Evolutionary conservation across 495 filamentous ascomycete genomes (phyloP).

Genomic region (Neurospora sp.): DNA sequence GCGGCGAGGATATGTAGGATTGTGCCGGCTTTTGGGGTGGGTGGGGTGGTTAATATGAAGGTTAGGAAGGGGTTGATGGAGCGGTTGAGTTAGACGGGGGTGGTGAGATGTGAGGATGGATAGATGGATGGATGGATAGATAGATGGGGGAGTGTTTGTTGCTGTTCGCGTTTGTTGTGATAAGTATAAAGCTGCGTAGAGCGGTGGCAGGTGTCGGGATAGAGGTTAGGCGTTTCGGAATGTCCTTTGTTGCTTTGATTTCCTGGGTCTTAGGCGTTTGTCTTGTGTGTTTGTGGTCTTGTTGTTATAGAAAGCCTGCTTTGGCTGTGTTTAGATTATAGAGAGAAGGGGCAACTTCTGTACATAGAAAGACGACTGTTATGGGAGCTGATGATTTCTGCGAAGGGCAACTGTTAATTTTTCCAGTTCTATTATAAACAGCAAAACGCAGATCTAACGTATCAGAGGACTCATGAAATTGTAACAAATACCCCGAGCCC

Average conservation of each 20-base stretch:
- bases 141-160: not conserved
- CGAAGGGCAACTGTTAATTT: not conserved
- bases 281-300: not conserved
- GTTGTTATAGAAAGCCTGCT: not conserved
- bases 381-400: too few species aligned
- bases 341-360: not conserved
- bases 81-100: slow-evolving; percentile 19
- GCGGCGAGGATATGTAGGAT: slow-evolving; percentile 82
- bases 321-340: not conserved
- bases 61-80: slow-evolving; percentile 49
- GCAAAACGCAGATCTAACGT: not conserved
- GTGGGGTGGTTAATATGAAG: slow-evolving; percentile 76
- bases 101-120: not conserved
- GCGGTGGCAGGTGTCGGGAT: not conserved
- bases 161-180: not conserved
- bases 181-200: not conserved
- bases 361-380: not conserved
- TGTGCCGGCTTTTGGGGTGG: slow-evolving; percentile 86
- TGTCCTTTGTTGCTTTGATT: not conserved
- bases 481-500: too few species aligned
- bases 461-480: too few species aligned
- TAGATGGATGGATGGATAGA: not conserved
- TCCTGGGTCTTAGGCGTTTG: not conserved
- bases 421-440: not conserved
- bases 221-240: not conserved